Evolutionary conservation across 2,329 filamentous ascomycete genomes (phyloP), one percentile per base, ranked within the genome.

Genomic region (Botrytis fragariae): DNA sequence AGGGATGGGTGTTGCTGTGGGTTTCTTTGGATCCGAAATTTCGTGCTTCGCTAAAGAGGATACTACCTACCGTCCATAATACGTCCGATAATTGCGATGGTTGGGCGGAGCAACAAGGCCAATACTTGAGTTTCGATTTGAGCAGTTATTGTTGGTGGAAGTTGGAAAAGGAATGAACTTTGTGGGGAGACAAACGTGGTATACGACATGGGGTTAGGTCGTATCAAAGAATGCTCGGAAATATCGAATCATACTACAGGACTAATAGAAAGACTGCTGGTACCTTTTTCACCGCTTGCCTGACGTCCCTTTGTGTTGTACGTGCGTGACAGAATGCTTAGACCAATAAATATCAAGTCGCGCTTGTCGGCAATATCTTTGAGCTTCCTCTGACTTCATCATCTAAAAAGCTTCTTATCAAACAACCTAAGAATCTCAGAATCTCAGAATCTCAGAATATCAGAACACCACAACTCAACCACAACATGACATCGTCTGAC

Each of bases 401-500:
- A 65, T 61, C 39, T 57, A 62, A 73, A 71, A 45, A 71, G 73
- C 39, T 67, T 69, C 69, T 44, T 69, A 67, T 63, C 60, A 74
- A 73, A 73, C 67, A 32, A 61, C 62, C n/a, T 44, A 12, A 61
- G 59, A 61, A 61, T 25, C 35, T 60, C 45, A 74, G 62, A 61
- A 76, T 67, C 76, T 54, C 48, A 73, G 62, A 67, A 75, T 69
- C 76, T 54, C 59, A 75, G 71, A 74, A 75, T 76, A 73, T 54
- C 59, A 75, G 71, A 74, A 75, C 76, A 73, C 69, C 51, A 72
- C 63, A 22, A 65, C 62, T 35, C 48, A 70, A 65, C 70, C 74
- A 78, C 57, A 69, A 79, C 74, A 74, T 79, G 78, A 75, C 65
- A 32, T 79, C 88, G 74, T 88, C 89, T 80, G 88, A 89, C 80